Conservation (phyloP, 2,329 filamentous ascomycete species). For the Basipetospora chlamydospora region DNA sequence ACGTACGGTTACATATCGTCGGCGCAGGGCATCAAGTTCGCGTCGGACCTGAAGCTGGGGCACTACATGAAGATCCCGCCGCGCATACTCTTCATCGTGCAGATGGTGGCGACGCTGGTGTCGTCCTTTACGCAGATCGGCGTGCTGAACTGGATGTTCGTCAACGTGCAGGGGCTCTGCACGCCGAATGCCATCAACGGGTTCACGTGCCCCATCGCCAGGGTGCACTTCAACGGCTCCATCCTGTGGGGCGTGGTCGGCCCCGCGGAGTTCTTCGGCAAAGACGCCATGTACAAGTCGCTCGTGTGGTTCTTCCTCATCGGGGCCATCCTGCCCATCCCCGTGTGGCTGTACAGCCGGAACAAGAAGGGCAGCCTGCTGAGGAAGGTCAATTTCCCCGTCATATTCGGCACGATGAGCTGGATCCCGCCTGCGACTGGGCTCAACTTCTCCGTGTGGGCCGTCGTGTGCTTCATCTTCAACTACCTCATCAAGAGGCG, state of each 20-base stretch:
- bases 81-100: slow-evolving; percentile 62
- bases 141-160: slow-evolving; percentile 84
- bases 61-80: slow-evolving; percentile 83
- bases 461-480: slow-evolving; percentile 71
- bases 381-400: slow-evolving; percentile 66
- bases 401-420: slow-evolving; percentile 66
- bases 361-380: slow-evolving; percentile 46
- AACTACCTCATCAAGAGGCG: slow-evolving; percentile 60
- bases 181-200: slow-evolving; percentile 69
- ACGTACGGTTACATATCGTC: slow-evolving; percentile 85
- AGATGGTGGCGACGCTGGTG: slow-evolving; percentile 60
- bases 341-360: slow-evolving; percentile 57
- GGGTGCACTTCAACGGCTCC: slow-evolving; percentile 80
- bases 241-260: slow-evolving; percentile 86
- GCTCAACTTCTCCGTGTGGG: slow-evolving; percentile 81
- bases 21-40: slow-evolving; percentile 79
- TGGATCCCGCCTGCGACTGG: slow-evolving; percentile 83
- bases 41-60: slow-evolving; percentile 72
- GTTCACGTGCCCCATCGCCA: slow-evolving; percentile 75
- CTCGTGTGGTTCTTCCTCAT: slow-evolving; percentile 73
- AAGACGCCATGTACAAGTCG: slow-evolving; percentile 56
- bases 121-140: slow-evolving; percentile 70
- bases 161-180: slow-evolving; percentile 61
- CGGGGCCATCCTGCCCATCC: slow-evolving; percentile 59
- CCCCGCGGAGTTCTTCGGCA: slow-evolving; percentile 68